Evolutionary conservation across 2,329 filamentous ascomycete species (phyloP), one percentile per base, ranked within the genome.

Genomic region (Neonectria hederae): DNA sequence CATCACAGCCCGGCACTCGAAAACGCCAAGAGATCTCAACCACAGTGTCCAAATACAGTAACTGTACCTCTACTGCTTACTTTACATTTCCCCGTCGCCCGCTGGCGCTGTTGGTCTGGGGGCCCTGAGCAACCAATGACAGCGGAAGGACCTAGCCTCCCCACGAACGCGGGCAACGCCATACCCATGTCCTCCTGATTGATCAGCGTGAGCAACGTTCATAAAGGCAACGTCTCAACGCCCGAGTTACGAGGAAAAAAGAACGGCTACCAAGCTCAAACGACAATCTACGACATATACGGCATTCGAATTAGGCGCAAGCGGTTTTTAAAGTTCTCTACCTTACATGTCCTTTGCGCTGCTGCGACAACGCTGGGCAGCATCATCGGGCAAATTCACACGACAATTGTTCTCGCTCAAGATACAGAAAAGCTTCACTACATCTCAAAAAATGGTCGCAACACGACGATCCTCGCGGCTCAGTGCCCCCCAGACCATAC

Each of bases 381-480:
- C 53, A 32, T 43, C n/a, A 17, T 21, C 55, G 14, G 42, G 53
- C 30, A 53, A 30, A 65, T 67, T 72, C 68, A 66, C 59, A 42
- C 35, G 14, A 45, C 52, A 24, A 30, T 30, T 42, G 30, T 57
- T 40, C 24, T 21, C 32, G 28, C 49, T 56, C 21, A 54, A 24
- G 30, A 30, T 4, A 9, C 69, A 32, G 26, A 51, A 46, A 58
- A 43, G 17, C 71, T 49, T 63, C 66, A 64, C 21, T 40, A 40
- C 62, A 38, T 46, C 62, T 38, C 45, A 56, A 43, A 68, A 54
- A 24, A 77, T 79, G 71, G 78, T 79, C 32, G 71, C 70, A 17
- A 78, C 76, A 52, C 76, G 80, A 42, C 76, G 78, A 22, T 82
- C 80, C 3, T 77, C 81, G 11, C 81, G 83, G 42, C 76, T 86